Evolutionary conservation across 2,329 filamentous ascomycete species (phyloP).

Genomic region (Aspergillus proliferans): DNA sequence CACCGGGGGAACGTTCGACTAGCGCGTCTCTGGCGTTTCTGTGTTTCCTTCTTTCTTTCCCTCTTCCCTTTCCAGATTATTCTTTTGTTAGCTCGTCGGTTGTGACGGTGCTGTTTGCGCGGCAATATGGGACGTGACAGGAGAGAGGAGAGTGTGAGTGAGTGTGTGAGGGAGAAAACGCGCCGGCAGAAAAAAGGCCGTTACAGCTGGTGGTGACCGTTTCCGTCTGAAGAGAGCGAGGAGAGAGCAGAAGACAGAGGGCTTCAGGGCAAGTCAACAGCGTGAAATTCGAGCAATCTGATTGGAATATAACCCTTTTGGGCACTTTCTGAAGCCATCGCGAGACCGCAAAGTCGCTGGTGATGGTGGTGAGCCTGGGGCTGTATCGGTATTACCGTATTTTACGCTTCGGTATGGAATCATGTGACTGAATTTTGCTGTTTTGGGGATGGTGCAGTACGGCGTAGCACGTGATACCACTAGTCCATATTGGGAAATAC

Average conservation of each 20-base stretch:
- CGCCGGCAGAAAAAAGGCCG: constrained; percentile 11
- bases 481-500: too few relatives aligned
- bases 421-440: neutral
- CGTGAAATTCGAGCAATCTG: neutral
- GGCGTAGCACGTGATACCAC: too few relatives aligned
- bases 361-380: constrained; percentile 6
- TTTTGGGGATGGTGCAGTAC: too few relatives aligned
- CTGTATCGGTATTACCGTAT: constrained; percentile 16
- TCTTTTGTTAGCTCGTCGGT: neutral
- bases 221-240: constrained; percentile 8
- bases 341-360: constrained; percentile 7
- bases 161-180: constrained; percentile 9
- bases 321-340: constrained; percentile 14
- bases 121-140: neutral
- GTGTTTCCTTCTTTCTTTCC: neutral
- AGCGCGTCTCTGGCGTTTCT: neutral
- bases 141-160: constrained; percentile 6
- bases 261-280: constrained; percentile 2
- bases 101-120: neutral
- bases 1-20: constrained; percentile 2
- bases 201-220: constrained; percentile 15
- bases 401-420: neutral
- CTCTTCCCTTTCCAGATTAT: neutral
- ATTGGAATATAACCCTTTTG: constrained; percentile 1
- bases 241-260: constrained; percentile 1